Conservation (phyloP, 1,139 yeast species). For the Hansenula anomala region DNA sequence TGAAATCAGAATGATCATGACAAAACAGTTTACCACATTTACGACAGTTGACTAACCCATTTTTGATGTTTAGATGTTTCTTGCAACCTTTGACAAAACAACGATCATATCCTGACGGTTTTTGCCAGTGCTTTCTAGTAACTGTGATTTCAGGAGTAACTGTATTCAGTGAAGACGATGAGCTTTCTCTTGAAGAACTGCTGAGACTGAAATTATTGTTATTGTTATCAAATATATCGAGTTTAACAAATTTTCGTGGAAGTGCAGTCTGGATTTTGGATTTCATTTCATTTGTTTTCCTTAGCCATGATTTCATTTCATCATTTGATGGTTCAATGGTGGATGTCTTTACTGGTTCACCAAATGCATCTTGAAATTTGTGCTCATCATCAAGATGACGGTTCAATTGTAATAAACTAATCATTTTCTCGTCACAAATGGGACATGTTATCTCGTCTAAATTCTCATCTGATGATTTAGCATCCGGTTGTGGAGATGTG, state of each 20-base stretch:
- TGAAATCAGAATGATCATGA: conserved; percentile 47
- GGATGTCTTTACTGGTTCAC: background rate
- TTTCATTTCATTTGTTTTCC: conserved; percentile 25
- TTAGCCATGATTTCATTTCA: conserved; percentile 36
- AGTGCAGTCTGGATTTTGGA: conserved; percentile 22
- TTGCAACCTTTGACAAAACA: conserved; percentile 38
- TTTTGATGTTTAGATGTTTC: conserved; percentile 37
- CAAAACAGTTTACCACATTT: conserved; percentile 75
- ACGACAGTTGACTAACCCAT: conserved; percentile 57
- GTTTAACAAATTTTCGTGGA: conserved; percentile 25
- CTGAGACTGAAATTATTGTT: conserved; percentile 6
- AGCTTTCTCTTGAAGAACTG: conserved; percentile 14
- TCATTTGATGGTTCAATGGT: conserved; percentile 21
- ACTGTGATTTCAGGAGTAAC: conserved; percentile 28
- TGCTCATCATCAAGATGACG: conserved; percentile 73
- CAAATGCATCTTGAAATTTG: conserved; percentile 23
- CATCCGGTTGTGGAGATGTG: background rate
- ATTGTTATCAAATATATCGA: conserved; percentile 28
- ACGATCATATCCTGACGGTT: conserved; percentile 32
- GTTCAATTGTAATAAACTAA: conserved; percentile 53
- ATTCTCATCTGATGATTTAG: conserved; percentile 5
- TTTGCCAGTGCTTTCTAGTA: conserved; percentile 62
- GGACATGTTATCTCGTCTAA: conserved; percentile 47
- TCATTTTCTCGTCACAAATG: conserved; percentile 61
- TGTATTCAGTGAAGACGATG: conserved; percentile 12